phyloP scores from a whole-genome alignment of 805 yeast species.

The Pachysolen tannophilus region DNA sequence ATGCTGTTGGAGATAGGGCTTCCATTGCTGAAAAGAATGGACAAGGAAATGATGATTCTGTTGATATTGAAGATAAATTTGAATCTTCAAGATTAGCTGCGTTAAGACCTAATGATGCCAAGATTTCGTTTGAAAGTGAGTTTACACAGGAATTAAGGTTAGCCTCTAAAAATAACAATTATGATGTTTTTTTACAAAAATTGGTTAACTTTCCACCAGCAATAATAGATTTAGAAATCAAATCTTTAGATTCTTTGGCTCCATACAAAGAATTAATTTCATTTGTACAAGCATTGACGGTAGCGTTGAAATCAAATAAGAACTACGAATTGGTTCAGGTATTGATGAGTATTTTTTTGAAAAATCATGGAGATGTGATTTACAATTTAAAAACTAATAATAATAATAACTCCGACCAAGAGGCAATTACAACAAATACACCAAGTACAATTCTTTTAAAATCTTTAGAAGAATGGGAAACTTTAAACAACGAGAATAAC shows the following conservation, averaged over 20 bases:
- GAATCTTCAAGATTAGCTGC: constrained; percentile 25
- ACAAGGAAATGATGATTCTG: constrained; percentile 15
- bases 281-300: constrained; percentile 61
- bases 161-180: constrained; percentile 27
- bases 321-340: constrained; percentile 81
- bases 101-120: constrained; percentile 21
- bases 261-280: constrained; percentile 59
- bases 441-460: constrained; percentile 29
- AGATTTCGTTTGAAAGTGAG: constrained; percentile 57
- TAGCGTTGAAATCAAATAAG: constrained; percentile 45
- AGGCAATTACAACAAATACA: constrained; percentile 20
- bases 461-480: constrained; percentile 44
- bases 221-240: constrained; percentile 74
- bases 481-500: constrained; percentile 29
- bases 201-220: constrained; percentile 66
- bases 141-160: constrained; percentile 62
- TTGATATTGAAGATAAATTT: constrained; percentile 21
- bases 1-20: constrained; percentile 66
- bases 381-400: constrained; percentile 14
- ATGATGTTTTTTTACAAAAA: constrained; percentile 41
- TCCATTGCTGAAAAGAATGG: constrained; percentile 31
- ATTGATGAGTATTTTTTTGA: constrained; percentile 63
- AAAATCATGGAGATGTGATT: constrained; percentile 78
- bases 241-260: constrained; percentile 60
- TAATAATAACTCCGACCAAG: constrained; percentile 8